Conservation (phyloP, 148 eudicot genomes). For the Rhododendron vialii region DNA sequence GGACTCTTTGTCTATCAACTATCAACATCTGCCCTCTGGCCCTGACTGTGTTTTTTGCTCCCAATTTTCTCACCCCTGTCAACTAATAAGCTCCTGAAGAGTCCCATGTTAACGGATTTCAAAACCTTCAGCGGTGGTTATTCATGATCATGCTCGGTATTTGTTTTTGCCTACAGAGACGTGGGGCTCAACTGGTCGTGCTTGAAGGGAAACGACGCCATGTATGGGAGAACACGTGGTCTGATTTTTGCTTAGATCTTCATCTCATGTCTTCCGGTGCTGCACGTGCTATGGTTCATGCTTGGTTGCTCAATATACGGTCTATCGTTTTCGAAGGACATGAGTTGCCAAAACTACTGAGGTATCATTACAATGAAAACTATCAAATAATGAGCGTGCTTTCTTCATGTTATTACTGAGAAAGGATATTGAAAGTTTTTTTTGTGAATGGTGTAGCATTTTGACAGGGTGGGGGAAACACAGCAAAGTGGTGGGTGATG, state of each 20-base stretch:
- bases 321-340: conserved; percentile 69
- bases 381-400: background rate
- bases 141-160: background rate
- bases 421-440: background rate
- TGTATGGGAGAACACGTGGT: conserved; percentile 89
- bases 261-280: conserved; percentile 96
- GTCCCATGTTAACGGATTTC: background rate
- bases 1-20: background rate
- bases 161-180: conserved; percentile 40
- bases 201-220: conserved; percentile 83
- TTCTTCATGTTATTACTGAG: background rate
- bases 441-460: conserved; percentile 50
- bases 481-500: conserved; percentile 92
- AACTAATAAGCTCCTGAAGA: background rate
- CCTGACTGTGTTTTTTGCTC: background rate
- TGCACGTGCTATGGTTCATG: conserved; percentile 81
- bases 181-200: conserved; percentile 85
- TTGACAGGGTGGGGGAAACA: conserved; percentile 98
- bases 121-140: background rate
- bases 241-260: conserved; percentile 48
- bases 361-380: background rate
- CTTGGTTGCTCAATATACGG: conserved; percentile 72
- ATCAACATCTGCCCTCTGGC: background rate
- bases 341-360: conserved; percentile 20
- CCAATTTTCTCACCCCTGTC: background rate